Conservation (phyloP, 2,329 filamentous ascomycete species). For the Plenodomus biglobosus region DNA sequence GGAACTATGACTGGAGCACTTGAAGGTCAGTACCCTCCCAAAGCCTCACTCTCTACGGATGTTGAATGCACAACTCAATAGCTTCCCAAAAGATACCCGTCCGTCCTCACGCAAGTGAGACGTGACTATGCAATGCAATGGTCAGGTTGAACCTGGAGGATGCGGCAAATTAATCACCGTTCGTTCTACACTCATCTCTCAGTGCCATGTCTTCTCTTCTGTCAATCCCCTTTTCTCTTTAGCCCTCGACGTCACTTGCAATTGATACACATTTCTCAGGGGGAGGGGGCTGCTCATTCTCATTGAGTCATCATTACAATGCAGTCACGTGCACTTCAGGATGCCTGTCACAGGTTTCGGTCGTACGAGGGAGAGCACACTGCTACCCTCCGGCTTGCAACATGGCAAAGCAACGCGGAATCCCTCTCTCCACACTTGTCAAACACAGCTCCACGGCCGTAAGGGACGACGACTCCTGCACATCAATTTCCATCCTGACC, state of each 20-base stretch:
- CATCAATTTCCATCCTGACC: slow-evolving; percentile 8
- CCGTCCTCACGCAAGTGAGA: slow-evolving; percentile 10
- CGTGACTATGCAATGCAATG: slow-evolving; percentile 8
- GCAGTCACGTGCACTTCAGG: slow-evolving; percentile 1
- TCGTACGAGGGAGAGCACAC: slow-evolving; percentile 22
- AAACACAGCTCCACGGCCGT: slow-evolving; percentile 20
- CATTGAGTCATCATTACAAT: slow-evolving; percentile 5
- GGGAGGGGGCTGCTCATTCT: background rate
- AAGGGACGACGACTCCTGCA: slow-evolving; percentile 13
- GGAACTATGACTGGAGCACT: slow-evolving; percentile 6
- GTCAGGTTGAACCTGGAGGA: background rate
- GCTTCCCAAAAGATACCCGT: slow-evolving; percentile 22
- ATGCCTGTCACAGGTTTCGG: background rate
- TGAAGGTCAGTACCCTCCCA: slow-evolving; percentile 14
- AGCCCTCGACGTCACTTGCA: background rate
- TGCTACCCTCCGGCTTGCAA: slow-evolving; percentile 17
- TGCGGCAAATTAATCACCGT: background rate
- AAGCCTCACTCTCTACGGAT: slow-evolving; percentile 8
- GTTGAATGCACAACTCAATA: slow-evolving; percentile 16
- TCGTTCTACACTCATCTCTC: background rate
- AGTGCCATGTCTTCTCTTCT: slow-evolving; percentile 1
- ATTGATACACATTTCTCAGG: background rate
- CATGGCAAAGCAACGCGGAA: slow-evolving; percentile 13
- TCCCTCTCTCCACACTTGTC: slow-evolving; percentile 13
- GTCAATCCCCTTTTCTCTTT: slow-evolving; percentile 1